A percentile compares a stretch with the other conserved stretches of the same genome.
phyloP scores from a whole-genome alignment of 495 filamentous ascomycete genomes.

The Opeltia flavorubescens region DNA sequence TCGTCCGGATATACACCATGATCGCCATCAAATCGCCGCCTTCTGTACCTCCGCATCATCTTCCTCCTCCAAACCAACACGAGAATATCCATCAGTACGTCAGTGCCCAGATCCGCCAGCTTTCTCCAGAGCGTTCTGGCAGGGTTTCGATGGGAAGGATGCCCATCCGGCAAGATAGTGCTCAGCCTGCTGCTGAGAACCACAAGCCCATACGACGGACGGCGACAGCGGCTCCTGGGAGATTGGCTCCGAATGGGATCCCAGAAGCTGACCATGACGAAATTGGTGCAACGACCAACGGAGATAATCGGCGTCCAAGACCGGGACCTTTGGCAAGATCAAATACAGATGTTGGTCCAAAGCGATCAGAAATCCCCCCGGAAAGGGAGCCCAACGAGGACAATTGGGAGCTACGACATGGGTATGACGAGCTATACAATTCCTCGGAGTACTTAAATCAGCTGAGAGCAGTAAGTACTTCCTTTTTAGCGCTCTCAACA shows the following conservation, averaged over 20 bases:
- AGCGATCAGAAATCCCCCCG: neutral
- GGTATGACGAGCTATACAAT: constrained; percentile 48
- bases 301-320: neutral
- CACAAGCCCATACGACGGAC: neutral
- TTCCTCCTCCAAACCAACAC: neutral
- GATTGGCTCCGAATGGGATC: neutral
- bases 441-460: constrained; percentile 43
- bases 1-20: neutral
- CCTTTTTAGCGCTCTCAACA: constrained; percentile 18
- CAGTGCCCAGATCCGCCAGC: constrained; percentile 1
- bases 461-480: constrained; percentile 40
- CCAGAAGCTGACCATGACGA: neutral
- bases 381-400: constrained; percentile 23
- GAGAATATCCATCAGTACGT: neutral
- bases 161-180: neutral
- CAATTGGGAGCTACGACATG: constrained; percentile 44
- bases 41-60: neutral
- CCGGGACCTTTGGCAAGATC: neutral
- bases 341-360: neutral
- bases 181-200: neutral
- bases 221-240: neutral
- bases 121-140: neutral
- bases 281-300: neutral
- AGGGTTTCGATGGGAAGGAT: neutral
- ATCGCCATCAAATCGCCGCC: neutral